phyloP scores from a whole-genome alignment of 306 rosid species.

The Prunus dulcis region DNA sequence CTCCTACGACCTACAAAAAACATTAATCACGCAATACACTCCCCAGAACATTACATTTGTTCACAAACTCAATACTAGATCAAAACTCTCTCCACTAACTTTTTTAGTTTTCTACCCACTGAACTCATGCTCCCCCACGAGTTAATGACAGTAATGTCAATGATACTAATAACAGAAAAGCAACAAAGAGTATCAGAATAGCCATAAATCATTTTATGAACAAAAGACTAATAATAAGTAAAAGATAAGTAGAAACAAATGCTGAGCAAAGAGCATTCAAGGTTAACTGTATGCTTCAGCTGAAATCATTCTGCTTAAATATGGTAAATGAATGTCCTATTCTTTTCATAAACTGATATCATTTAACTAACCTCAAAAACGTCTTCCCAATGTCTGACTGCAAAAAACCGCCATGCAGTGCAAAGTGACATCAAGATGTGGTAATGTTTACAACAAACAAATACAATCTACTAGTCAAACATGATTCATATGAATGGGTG shows the following conservation, averaged over 20 bases:
- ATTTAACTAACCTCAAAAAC: constrained; percentile 25
- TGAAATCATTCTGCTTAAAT: not conserved
- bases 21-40: constrained; percentile 30
- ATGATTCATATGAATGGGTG: not conserved
- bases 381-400: constrained; percentile 25
- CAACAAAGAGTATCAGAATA: not conserved
- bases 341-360: constrained; percentile 2
- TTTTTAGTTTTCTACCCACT: not conserved
- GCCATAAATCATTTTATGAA: not conserved
- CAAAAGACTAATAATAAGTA: not conserved
- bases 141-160: not conserved
- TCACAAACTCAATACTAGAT: constrained; percentile 7
- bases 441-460: constrained; percentile 6
- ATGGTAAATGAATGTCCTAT: not conserved
- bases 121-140: not conserved
- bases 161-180: not conserved
- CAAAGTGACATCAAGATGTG: constrained; percentile 20
- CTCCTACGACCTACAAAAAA: constrained; percentile 38
- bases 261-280: constrained; percentile 8
- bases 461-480: constrained; percentile 11
- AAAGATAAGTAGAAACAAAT: not conserved
- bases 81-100: not conserved
- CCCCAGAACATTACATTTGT: constrained; percentile 18
- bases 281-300: not conserved
- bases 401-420: constrained; percentile 25